Evolutionary conservation across 2,329 filamentous ascomycete genomes (phyloP).

Genomic region (Talaromyces sp.): DNA sequence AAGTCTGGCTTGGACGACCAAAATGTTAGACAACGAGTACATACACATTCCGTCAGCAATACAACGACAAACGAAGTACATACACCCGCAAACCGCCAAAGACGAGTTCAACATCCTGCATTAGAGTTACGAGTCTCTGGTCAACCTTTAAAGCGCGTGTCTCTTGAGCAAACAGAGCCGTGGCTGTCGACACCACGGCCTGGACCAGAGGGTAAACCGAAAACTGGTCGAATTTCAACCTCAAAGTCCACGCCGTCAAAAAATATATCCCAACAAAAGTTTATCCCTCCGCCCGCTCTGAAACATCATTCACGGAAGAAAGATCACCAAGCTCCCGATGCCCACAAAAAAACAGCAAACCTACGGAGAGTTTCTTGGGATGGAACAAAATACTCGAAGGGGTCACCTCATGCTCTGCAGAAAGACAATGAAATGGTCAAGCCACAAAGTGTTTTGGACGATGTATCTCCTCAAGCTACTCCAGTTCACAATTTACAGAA

Average conservation of each 20-base stretch:
- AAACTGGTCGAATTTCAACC: slow-evolving; percentile 25
- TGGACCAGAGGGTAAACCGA: slow-evolving; percentile 28
- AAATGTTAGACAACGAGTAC: not conserved
- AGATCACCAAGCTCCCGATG: slow-evolving; percentile 17
- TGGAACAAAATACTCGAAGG: slow-evolving; percentile 30
- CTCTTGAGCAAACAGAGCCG: slow-evolving; percentile 33
- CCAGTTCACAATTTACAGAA: not conserved
- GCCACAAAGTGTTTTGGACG: slow-evolving; percentile 7
- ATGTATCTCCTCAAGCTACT: slow-evolving; percentile 16
- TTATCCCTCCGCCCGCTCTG: slow-evolving; percentile 36
- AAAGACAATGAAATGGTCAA: slow-evolving; percentile 9
- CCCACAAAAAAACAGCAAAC: slow-evolving; percentile 22
- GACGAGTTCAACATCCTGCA: slow-evolving; percentile 23
- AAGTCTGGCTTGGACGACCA: not conserved
- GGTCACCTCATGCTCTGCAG: slow-evolving; percentile 16
- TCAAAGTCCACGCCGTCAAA: slow-evolving; percentile 18
- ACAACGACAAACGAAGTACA: slow-evolving; percentile 17
- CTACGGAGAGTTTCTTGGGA: slow-evolving; percentile 36
- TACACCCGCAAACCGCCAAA: slow-evolving; percentile 26
- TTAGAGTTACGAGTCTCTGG: slow-evolving; percentile 35
- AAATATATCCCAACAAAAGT: slow-evolving; percentile 11
- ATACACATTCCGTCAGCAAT: slow-evolving; percentile 9
- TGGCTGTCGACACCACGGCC: slow-evolving; percentile 30
- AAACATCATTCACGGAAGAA: slow-evolving; percentile 38
- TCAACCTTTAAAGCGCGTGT: slow-evolving; percentile 37